Conservation (phyloP, 2,329 filamentous ascomycete genomes). For the Penicillium thymicola region DNA sequence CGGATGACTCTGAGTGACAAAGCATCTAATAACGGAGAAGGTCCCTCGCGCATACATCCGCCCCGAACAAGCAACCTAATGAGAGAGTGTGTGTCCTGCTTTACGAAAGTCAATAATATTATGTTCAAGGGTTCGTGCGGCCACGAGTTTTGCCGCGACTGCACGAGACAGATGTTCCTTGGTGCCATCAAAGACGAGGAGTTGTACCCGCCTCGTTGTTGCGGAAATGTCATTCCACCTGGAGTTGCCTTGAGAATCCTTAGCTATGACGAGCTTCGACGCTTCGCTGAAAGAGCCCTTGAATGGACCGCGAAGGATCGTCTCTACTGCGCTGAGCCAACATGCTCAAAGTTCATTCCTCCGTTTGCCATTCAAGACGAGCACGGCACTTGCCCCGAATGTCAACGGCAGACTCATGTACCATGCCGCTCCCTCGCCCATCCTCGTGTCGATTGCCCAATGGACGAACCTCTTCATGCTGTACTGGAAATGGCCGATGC, state of each 20-base stretch:
- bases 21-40: not conserved
- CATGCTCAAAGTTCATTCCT: conserved; percentile 21
- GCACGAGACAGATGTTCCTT: conserved; percentile 12
- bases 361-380: conserved; percentile 7
- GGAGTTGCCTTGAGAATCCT: conserved; percentile 5
- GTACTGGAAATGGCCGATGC: conserved; percentile 10
- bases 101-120: not conserved
- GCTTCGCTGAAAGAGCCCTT: conserved; percentile 10
- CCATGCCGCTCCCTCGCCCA: conserved; percentile 16
- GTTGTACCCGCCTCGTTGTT: conserved; percentile 20
- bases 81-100: conserved; percentile 6
- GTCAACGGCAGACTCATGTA: conserved; percentile 14
- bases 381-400: conserved; percentile 14
- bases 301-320: conserved; percentile 15
- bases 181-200: conserved; percentile 16
- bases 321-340: conserved; percentile 20
- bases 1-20: not conserved
- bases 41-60: not conserved
- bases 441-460: conserved; percentile 15
- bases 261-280: conserved; percentile 9
- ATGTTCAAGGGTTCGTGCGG: not conserved
- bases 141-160: conserved; percentile 5
- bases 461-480: conserved; percentile 9
- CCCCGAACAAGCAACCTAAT: not conserved
- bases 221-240: conserved; percentile 6